Evolutionary conservation across 805 yeast genomes (phyloP).

Genomic region (Lipomyces sp.): DNA sequence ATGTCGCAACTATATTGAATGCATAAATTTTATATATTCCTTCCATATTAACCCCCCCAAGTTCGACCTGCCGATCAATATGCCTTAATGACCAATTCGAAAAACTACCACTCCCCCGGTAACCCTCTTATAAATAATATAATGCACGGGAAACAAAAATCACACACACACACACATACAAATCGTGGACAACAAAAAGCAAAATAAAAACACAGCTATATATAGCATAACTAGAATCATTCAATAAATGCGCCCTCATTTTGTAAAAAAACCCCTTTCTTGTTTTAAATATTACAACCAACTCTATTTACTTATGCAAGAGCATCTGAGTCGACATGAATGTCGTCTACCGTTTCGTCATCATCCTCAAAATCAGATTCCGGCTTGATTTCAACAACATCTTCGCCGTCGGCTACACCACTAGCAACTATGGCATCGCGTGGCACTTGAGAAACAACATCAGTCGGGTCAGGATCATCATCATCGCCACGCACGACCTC

Average conservation of each 20-base stretch:
- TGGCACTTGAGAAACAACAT: constrained; percentile 6
- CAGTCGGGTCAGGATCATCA: background rate
- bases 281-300: too few relatives aligned
- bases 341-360: constrained; percentile 18
- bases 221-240: background rate
- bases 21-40: too few relatives aligned
- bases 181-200: background rate
- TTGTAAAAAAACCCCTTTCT: background rate
- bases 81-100: background rate
- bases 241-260: background rate
- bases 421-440: constrained; percentile 5
- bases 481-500: constrained; percentile 15
- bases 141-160: background rate
- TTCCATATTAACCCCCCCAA: too few relatives aligned
- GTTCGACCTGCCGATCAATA: background rate
- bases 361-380: constrained; percentile 9
- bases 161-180: background rate
- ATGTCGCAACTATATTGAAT: background rate
- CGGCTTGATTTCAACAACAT: constrained; percentile 22
- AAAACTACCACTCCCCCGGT: background rate
- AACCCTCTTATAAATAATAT: background rate
- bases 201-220: background rate
- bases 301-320: background rate
- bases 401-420: constrained; percentile 17
- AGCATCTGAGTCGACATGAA: constrained; percentile 8